These are phyloP conservation scores for Fibroporia radiculosa DNA, from an alignment of 768 basidiomycete genomes.

Conservation along the genomic window DNA sequence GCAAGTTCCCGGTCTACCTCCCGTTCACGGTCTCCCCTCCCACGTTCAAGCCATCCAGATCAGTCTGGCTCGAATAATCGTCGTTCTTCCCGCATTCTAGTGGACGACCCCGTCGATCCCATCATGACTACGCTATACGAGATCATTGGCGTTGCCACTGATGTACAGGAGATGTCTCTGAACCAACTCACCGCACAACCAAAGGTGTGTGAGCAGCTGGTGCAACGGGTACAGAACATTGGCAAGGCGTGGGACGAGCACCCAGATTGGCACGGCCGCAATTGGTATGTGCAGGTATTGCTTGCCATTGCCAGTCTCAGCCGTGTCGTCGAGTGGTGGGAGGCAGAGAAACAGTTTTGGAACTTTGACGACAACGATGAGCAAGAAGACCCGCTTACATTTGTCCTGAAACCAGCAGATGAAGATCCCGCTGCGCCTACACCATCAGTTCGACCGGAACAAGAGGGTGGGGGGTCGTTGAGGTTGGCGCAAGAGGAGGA, in stretches of 20 bases:
- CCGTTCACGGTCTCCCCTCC: conserved; percentile 88
- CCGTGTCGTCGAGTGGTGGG: conserved; percentile 99
- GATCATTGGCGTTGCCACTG: conserved; percentile 88
- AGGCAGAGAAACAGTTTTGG: conserved; percentile 99
- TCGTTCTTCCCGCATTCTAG: conserved; percentile 73
- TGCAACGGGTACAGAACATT: conserved; percentile 84
- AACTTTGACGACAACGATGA: conserved; percentile 93
- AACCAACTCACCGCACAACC: conserved; percentile 79
- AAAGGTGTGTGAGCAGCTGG: conserved; percentile 77
- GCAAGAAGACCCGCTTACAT: conserved; percentile 84
- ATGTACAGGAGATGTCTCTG: conserved; percentile 85
- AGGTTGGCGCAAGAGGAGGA: conserved; percentile 49
- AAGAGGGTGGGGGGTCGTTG: conserved; percentile 32
- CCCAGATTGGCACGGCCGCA: conserved; percentile 95
- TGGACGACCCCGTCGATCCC: conserved; percentile 82
- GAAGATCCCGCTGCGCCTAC: conserved; percentile 37
- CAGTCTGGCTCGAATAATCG: conserved; percentile 62
- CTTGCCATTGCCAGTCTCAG: conserved; percentile 93
- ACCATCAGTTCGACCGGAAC: conserved; percentile 29
- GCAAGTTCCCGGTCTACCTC: conserved; percentile 92
- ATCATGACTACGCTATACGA: conserved; percentile 89
- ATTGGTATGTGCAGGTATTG: conserved; percentile 96
- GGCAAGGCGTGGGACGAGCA: conserved; percentile 97
- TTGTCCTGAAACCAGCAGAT: conserved; percentile 85
- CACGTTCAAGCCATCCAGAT: conserved; percentile 58